phyloP scores from a whole-genome alignment of 2,329 filamentous ascomycete genomes.

The Cladophialophora exuberans region DNA sequence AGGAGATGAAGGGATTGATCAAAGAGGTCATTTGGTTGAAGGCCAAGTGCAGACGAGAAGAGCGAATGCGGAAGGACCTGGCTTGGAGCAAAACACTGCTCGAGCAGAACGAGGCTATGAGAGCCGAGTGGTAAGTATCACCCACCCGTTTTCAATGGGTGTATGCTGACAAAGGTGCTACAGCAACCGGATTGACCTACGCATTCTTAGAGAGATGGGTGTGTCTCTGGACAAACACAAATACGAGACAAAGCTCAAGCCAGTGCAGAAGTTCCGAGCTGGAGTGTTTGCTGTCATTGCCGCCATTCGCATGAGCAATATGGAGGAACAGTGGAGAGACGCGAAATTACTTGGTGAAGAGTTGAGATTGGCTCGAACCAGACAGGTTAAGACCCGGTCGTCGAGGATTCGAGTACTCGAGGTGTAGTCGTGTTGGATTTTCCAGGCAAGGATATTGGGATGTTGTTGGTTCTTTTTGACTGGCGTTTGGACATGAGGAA shows the following conservation, averaged over 20 bases:
- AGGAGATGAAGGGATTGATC: constrained; percentile 76
- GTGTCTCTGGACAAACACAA: constrained; percentile 52
- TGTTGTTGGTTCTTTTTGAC: too few species aligned
- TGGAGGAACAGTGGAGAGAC: constrained; percentile 50
- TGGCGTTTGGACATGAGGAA: too few species aligned
- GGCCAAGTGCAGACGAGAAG: constrained; percentile 77
- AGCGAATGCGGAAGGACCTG: constrained; percentile 75
- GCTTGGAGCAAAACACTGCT: constrained; percentile 88
- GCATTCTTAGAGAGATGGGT: constrained; percentile 82
- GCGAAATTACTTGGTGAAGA: constrained; percentile 48
- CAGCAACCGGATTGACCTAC: constrained; percentile 91
- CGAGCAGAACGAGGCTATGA: constrained; percentile 70
- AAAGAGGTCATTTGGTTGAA: constrained; percentile 93
- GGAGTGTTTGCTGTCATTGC: constrained; percentile 49
- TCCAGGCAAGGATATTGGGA: too few species aligned
- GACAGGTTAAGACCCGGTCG: constrained; percentile 17
- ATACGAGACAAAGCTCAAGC: constrained; percentile 35
- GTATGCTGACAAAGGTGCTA: constrained; percentile 32
- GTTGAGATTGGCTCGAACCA: constrained; percentile 36
- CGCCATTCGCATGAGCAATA: constrained; percentile 49
- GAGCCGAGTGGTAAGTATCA: constrained; percentile 74
- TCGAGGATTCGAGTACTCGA: constrained; percentile 18
- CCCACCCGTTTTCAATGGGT: constrained; percentile 11
- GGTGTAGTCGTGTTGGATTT: constrained; percentile 6
- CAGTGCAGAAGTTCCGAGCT: constrained; percentile 47